These are phyloP conservation scores for Colletotrichum nymphaeae DNA, from an alignment of 2,329 filamentous ascomycete species.

Conservation along the genomic window DNA sequence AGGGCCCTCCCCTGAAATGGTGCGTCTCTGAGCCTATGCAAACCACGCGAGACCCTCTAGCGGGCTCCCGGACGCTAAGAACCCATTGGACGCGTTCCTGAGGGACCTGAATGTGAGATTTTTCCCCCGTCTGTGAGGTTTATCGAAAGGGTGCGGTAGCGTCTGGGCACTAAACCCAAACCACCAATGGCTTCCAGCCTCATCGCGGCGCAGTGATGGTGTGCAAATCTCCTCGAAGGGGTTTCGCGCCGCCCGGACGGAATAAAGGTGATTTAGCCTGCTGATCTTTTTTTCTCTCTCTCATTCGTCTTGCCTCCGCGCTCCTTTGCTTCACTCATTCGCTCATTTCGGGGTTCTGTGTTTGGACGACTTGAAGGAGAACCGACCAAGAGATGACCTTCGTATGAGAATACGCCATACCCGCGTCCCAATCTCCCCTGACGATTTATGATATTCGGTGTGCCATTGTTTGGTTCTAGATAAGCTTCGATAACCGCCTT, in stretches of 20 bases:
- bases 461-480: neutral
- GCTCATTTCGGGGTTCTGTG: neutral
- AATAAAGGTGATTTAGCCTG: neutral
- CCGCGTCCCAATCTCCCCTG: neutral
- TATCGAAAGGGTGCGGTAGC: neutral
- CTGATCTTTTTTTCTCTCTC: neutral
- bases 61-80: conserved; percentile 7
- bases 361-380: neutral
- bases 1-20: conserved; percentile 7
- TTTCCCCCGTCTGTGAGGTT: neutral
- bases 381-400: neutral
- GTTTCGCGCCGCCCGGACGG: conserved; percentile 4
- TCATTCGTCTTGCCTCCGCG: neutral
- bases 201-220: conserved; percentile 21
- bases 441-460: neutral
- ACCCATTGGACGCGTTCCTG: conserved; percentile 11
- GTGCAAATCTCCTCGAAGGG: conserved; percentile 22
- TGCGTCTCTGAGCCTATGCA: neutral
- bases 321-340: neutral
- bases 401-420: conserved; percentile 5
- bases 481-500: neutral
- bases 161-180: conserved; percentile 3
- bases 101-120: neutral
- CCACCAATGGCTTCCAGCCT: conserved; percentile 1
- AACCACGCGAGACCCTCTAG: neutral